These are phyloP conservation scores for Diaporthe velutina DNA, from an alignment of 2,329 filamentous ascomycete genomes.

Conservation along the genomic window DNA sequence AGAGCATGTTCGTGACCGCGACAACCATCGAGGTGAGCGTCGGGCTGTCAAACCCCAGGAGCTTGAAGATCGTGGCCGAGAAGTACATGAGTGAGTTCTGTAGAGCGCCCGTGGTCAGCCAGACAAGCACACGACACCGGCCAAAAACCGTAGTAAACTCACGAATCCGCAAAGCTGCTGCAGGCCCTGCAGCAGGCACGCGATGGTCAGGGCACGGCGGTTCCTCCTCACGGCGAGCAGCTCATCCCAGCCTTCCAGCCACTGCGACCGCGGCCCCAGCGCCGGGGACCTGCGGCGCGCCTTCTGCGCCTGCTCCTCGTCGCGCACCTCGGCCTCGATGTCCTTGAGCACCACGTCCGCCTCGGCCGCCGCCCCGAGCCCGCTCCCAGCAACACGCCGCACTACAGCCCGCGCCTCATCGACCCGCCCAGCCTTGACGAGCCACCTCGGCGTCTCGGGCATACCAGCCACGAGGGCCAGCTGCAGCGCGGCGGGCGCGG, in stretches of 20 bases:
- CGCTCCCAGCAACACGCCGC: conserved; percentile 69
- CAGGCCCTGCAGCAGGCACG: conserved; percentile 86
- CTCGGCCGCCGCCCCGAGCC: conserved; percentile 53
- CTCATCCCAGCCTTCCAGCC: conserved; percentile 64
- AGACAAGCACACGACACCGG: neutral
- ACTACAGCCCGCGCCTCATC: conserved; percentile 76
- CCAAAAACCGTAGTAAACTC: conserved; percentile 49
- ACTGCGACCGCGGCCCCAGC: conserved; percentile 44
- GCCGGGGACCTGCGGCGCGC: conserved; percentile 51
- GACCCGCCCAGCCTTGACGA: conserved; percentile 77
- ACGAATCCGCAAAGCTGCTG: conserved; percentile 92
- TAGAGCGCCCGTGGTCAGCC: conserved; percentile 26
- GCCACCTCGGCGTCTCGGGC: conserved; percentile 91
- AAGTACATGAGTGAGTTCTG: conserved; percentile 94
- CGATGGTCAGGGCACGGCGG: conserved; percentile 82
- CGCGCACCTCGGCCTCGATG: conserved; percentile 81
- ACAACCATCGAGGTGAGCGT: conserved; percentile 84
- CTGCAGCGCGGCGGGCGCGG: conserved; percentile 81
- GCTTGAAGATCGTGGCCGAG: conserved; percentile 83
- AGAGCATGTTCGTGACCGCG: conserved; percentile 85
- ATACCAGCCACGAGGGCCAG: conserved; percentile 76
- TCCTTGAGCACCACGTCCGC: conserved; percentile 73
- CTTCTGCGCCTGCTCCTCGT: conserved; percentile 71
- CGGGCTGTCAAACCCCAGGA: conserved; percentile 82
- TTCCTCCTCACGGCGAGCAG: conserved; percentile 72